phyloP scores from a whole-genome alignment of 2,329 filamentous ascomycete species.

The Sordariomycetes sp. region DNA sequence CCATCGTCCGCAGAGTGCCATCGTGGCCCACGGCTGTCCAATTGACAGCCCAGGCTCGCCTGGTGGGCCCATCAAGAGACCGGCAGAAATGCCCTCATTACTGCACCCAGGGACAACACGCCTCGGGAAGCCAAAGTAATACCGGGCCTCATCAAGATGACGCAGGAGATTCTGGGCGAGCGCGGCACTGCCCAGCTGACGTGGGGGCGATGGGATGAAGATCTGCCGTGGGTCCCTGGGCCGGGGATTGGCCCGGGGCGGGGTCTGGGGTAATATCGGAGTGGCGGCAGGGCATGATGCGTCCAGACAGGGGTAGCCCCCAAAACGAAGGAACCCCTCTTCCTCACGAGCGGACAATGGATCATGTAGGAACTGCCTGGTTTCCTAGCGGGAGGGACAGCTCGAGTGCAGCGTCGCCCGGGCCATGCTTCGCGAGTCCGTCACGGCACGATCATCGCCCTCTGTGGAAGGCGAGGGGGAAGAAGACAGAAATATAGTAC shows the following conservation, averaged over 20 bases:
- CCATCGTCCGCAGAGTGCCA: background rate
- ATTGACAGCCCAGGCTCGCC: background rate
- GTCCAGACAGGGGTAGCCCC: too few relatives aligned
- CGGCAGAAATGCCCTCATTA: background rate
- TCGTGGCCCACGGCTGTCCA: background rate
- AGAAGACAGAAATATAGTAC: background rate
- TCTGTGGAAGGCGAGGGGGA: background rate
- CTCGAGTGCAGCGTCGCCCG: background rate
- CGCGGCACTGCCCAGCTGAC: background rate
- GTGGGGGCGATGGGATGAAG: background rate
- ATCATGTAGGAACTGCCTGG: background rate
- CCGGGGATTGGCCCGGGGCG: background rate
- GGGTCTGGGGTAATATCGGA: background rate
- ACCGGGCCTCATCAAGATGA: background rate
- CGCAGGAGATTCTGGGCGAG: background rate
- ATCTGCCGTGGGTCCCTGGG: background rate
- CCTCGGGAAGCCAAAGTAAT: background rate
- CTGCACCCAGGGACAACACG: background rate
- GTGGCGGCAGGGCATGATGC: background rate
- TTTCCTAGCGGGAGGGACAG: background rate
- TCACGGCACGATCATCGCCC: background rate
- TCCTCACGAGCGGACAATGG: too few relatives aligned
- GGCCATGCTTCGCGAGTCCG: background rate
- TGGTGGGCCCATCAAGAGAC: background rate
- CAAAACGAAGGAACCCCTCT: too few relatives aligned